Base-by-base conservation (phyloP, 768 basidiomycete genomes). In the Auriscalpium orientale region DNA sequence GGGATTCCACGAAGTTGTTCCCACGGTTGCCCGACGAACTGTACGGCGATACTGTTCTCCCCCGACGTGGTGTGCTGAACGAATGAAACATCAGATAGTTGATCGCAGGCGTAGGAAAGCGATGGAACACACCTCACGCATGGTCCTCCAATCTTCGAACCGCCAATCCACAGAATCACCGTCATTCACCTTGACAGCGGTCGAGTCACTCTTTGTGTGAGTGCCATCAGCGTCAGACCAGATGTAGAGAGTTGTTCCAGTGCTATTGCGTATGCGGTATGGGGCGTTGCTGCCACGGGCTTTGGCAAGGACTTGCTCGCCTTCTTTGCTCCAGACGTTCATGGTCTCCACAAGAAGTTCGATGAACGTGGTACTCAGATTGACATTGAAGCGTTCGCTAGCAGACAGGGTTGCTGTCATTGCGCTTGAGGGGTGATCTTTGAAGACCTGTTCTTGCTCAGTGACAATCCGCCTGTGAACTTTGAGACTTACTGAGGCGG, bases 101-200 rank as follows among this genome's bases (percentile, higher is more conserved):
- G 4, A 49, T 33, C 20, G 50, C 28, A 28, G 28, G 28, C 28
- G n/a, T 6, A 13, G 11, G 15, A 22, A 34, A 37, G 28, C 37
- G 20, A 34, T 43, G 21, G 12, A 8, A 54, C 76, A 58, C 66
- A 92, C 94, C 76, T 99, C 97, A 66, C 97, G 84, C 75, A 90
- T 85, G 4, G 86, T 87, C 67, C 87, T 87, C 88, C 92, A 93
- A 65, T 98, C 95, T 66, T 98, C 94, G 64, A 98, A 98, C 54
- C 97, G 79, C 97, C 97, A 98, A 55, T 98, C 95, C 4, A 91
- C 74, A 8, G 78, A 83, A 64, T 90, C 79, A 38, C 88, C 87
- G 60, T 92, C 80, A 18, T 81, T 72, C 38, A 99, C 72, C 63
- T 84, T 81, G 45, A 83, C 76, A 34, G 78, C 73, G 34, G 75